Conservation (phyloP, 176 grass and related monocot species). For the Calamus simplicifolius region DNA sequence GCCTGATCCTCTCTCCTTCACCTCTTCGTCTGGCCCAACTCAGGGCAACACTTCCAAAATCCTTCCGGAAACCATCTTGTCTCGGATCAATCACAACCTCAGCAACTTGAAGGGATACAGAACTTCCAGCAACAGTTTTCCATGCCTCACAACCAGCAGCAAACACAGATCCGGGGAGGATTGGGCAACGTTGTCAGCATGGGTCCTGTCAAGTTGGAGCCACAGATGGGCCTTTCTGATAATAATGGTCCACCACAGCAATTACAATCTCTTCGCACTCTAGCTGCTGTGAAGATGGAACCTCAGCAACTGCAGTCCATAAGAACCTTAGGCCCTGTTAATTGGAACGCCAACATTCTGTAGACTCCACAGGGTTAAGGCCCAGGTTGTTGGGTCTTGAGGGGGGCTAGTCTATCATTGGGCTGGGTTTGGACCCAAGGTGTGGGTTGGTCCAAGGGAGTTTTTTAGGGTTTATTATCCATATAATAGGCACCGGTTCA, state of each 20-base stretch:
- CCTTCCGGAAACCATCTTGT: background rate
- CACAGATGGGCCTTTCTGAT: constrained; percentile 7
- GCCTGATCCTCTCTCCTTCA: constrained; percentile 1
- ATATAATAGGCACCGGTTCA: too few species aligned
- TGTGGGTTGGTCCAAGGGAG: too few species aligned
- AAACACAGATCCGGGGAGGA: constrained; percentile 6
- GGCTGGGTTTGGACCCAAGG: too few species aligned
- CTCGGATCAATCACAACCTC: background rate
- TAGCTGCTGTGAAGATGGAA: constrained; percentile 19
- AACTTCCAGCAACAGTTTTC: constrained; percentile 12
- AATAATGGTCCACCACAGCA: constrained; percentile 3
- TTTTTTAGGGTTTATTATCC: too few species aligned
- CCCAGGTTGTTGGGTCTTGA: too few species aligned
- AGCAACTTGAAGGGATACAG: constrained; percentile 19
- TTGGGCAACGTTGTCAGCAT: constrained; percentile 10
- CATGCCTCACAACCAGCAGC: constrained; percentile 20
- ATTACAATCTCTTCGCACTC: background rate
- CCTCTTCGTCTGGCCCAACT: background rate
- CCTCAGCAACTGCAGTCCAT: constrained; percentile 4
- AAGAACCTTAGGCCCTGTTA: constrained; percentile 17
- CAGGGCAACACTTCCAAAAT: constrained; percentile 8
- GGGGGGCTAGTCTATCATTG: too few species aligned
- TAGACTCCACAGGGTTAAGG: too few species aligned
- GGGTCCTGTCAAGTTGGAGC: too few species aligned
- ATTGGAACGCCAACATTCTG: constrained; percentile 31